phyloP scores from a whole-genome alignment of 495 filamentous ascomycete species.

The Penicillium coprophilum region DNA sequence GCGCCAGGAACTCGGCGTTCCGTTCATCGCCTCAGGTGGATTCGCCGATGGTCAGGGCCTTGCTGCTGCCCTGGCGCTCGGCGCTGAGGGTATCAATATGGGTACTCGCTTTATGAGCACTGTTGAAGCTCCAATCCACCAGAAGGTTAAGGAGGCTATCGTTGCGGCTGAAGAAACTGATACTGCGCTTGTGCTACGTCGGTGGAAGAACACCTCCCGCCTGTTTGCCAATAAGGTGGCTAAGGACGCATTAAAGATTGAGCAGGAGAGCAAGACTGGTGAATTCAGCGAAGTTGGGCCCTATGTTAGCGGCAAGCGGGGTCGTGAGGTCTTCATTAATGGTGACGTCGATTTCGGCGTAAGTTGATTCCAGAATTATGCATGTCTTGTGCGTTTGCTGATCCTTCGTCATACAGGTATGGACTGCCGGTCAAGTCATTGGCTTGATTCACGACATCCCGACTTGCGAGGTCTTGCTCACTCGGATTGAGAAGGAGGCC shows the following conservation, averaged over 20 bases:
- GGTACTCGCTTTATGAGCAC: constrained; percentile 94
- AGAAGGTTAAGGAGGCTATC: constrained; percentile 90
- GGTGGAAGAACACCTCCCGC: constrained; percentile 91
- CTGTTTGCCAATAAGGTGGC: constrained; percentile 89
- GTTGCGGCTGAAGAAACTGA: constrained; percentile 86
- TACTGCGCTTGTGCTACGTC: constrained; percentile 80
- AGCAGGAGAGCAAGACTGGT: constrained; percentile 79
- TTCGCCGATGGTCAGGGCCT: constrained; percentile 95
- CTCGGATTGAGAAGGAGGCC: constrained; percentile 65
- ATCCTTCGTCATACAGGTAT: constrained; percentile 48
- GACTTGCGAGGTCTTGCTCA: constrained; percentile 57
- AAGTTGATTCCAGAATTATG: constrained; percentile 36
- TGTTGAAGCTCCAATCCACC: constrained; percentile 86
- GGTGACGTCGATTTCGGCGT: constrained; percentile 90
- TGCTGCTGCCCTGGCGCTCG: constrained; percentile 85
- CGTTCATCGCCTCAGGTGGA: constrained; percentile 94
- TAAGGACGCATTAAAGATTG: constrained; percentile 74
- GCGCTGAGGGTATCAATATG: constrained; percentile 95
- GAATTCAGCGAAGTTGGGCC: constrained; percentile 91
- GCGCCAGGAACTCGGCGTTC: constrained; percentile 77
- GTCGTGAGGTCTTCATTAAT: constrained; percentile 85
- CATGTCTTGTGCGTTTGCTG: not conserved
- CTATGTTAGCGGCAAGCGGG: constrained; percentile 88
- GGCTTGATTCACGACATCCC: constrained; percentile 70
- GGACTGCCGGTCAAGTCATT: constrained; percentile 71